Evolutionary conservation across 352 stramenopile genomes (phyloP).

Genomic region (Hyaloperonospora brassicae): DNA sequence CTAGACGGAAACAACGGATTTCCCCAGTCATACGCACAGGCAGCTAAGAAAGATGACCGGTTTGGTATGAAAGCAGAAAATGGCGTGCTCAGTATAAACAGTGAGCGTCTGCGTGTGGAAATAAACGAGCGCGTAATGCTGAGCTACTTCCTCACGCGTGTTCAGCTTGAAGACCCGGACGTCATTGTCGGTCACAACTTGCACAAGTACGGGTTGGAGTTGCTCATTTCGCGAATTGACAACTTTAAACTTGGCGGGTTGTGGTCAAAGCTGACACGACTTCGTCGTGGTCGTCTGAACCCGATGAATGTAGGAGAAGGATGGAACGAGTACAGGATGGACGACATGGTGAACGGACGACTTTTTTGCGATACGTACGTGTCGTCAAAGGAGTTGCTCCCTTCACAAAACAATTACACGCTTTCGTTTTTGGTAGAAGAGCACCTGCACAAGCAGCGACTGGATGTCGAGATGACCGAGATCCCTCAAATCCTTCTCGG

Average conservation of each 20-base stretch:
- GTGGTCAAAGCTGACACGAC: slow-evolving; percentile 78
- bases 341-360: slow-evolving; percentile 88
- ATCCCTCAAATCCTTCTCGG: slow-evolving; percentile 90
- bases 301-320: slow-evolving; percentile 78
- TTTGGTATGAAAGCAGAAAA: slow-evolving; percentile 46
- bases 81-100: slow-evolving; percentile 28
- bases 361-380: slow-evolving; percentile 98
- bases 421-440: slow-evolving; percentile 91
- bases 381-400: slow-evolving; percentile 94
- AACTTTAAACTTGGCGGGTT: slow-evolving; percentile 85
- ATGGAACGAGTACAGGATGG: slow-evolving; percentile 85
- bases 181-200: slow-evolving; percentile 98
- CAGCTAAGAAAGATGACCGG: slow-evolving; percentile 47
- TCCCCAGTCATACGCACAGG: slow-evolving; percentile 44
- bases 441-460: slow-evolving; percentile 81
- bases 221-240: slow-evolving; percentile 93
- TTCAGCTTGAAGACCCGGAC: slow-evolving; percentile 96
- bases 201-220: slow-evolving; percentile 95
- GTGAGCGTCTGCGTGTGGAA: slow-evolving; percentile 56
- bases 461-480: slow-evolving; percentile 93
- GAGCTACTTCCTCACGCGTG: slow-evolving; percentile 82
- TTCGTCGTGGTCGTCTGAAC: slow-evolving; percentile 64
- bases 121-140: slow-evolving; percentile 82
- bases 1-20: slow-evolving; percentile 58
- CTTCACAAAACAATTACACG: slow-evolving; percentile 96